phyloP scores from a whole-genome alignment of 306 rosid genomes.

The Cucurbita argyrosperma region DNA sequence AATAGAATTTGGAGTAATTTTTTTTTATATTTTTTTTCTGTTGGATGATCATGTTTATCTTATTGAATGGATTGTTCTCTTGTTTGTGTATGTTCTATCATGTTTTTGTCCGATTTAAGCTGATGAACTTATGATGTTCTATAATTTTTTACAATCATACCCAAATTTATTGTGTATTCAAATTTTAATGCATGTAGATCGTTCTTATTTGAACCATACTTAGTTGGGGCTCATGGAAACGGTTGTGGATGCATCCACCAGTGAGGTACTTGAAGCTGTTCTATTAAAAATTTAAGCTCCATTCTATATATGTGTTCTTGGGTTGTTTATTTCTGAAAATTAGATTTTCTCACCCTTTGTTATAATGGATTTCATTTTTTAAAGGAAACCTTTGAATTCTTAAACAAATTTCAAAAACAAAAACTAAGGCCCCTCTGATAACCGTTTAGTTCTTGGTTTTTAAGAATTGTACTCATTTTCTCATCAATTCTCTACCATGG shows the following conservation, averaged over 20 bases:
- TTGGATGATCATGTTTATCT: neutral
- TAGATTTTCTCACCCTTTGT: too few relatives aligned
- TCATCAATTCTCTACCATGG: too few relatives aligned
- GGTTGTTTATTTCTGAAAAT: too few relatives aligned
- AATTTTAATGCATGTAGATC: neutral
- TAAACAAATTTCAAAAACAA: too few relatives aligned
- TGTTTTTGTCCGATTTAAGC: neutral
- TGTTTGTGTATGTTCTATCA: neutral
- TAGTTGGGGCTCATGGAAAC: slow-evolving; percentile 7
- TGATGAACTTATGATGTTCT: neutral
- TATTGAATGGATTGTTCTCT: neutral
- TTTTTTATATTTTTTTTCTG: too few relatives aligned
- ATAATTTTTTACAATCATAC: neutral
- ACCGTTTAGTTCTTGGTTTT: too few relatives aligned
- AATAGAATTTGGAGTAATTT: neutral
- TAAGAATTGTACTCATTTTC: too few relatives aligned
- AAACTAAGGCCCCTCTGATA: too few relatives aligned
- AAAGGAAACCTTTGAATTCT: neutral
- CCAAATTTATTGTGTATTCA: neutral
- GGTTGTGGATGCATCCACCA: neutral
- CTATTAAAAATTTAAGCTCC: neutral
- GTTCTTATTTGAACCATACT: neutral
- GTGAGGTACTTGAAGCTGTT: slow-evolving; percentile 6
- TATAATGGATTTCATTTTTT: neutral
- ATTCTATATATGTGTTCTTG: too few relatives aligned